Percentiles rank a stretch among this genome's conserved stretches.
phyloP scores from a whole-genome alignment of 2,329 filamentous ascomycete genomes.

The Venturia pyrina region DNA sequence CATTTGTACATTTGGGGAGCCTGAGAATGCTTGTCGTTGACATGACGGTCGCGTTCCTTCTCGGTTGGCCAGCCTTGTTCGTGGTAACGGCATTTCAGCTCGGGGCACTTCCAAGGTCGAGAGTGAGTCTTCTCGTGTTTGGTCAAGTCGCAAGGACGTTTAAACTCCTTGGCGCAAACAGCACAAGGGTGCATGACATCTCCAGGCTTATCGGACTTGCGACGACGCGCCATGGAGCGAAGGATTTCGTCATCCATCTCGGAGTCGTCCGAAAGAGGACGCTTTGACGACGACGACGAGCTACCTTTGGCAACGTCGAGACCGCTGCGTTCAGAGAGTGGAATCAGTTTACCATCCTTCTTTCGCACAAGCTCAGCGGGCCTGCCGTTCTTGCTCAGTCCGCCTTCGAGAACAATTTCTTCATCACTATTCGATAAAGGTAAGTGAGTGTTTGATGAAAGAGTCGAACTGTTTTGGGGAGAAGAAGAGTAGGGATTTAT shows the following conservation, averaged over 20 bases:
- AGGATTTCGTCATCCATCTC: conserved; percentile 72
- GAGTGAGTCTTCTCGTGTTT: conserved; percentile 98
- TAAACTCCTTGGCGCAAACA: conserved; percentile 87
- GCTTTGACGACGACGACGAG: conserved; percentile 37
- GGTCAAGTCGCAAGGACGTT: conserved; percentile 90
- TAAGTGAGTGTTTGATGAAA: conserved; percentile 9
- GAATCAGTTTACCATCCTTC: conserved; percentile 70
- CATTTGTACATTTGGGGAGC: conserved; percentile 77
- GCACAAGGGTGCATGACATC: conserved; percentile 73
- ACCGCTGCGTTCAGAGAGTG: conserved; percentile 54
- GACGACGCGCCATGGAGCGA: conserved; percentile 90
- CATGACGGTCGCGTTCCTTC: conserved; percentile 91
- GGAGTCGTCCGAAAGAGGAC: conserved; percentile 41
- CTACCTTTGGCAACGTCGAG: conserved; percentile 46
- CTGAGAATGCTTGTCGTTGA: conserved; percentile 88
- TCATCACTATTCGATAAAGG: conserved; percentile 43
- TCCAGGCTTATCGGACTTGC: conserved; percentile 83
- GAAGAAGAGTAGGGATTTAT: background rate
- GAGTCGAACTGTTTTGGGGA: background rate
- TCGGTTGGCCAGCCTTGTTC: conserved; percentile 90
- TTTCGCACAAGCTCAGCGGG: conserved; percentile 77
- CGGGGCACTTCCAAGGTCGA: conserved; percentile 86
- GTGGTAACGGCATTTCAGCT: conserved; percentile 78
- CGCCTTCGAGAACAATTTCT: conserved; percentile 70
- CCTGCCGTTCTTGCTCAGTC: conserved; percentile 69